Base-by-base conservation (phyloP, 2,329 filamentous ascomycete species). In the Arthrobotrys musiformis region DNA sequence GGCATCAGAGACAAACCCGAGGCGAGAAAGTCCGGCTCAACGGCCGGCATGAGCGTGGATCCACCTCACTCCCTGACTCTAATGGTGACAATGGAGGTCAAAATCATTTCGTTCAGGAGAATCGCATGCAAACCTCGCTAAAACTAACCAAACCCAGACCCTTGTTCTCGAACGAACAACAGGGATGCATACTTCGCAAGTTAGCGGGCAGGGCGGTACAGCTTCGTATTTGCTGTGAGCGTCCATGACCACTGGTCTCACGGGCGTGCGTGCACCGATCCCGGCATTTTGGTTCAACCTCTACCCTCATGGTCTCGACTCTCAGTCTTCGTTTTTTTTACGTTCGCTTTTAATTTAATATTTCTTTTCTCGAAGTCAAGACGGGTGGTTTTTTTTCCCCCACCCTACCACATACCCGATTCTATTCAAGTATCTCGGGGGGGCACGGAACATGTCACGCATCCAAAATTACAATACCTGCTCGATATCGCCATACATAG, bases 321-420 rank as follows among this genome's bases (percentile, higher is more conserved):
- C n/a, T 22, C 35, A 6, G 30, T 56, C 50, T 30, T 44, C 13
- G 15, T 17, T 22, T 28, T 60, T 52, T 61, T 73, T 73, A 62
- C 54, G 40, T 63, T 62, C 61, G 66, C 56, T 64, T 74, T 46
- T 62, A n/a, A n/a, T n/a, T n/a, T n/a, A n/a, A n/a, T 54, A n/a
- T 4, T 56, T 56, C n/a, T 15, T 56, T 56, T 40, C 54, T 46
- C 19, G 17, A n/a, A 46, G 19, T 37, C 35, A 28, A 4, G 62
- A 9, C 17, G 40, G 28, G 28, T 35, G 15, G 35, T 44, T 48
- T 19, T 67, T n/a, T n/a, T n/a, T n/a, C n/a, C n/a, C n/a, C n/a
- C n/a, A 13, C 9, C 63, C 63, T 56, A 67, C 58, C 63, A 67
- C 26, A 22, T 30, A 19, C n/a, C 17, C 5, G 22, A 33, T 9